Percentiles rank a stretch among this genome's conserved stretches.
Conservation (phyloP, 2,329 filamentous ascomycete genomes). For the Hymenoscyphus linearis region DNA sequence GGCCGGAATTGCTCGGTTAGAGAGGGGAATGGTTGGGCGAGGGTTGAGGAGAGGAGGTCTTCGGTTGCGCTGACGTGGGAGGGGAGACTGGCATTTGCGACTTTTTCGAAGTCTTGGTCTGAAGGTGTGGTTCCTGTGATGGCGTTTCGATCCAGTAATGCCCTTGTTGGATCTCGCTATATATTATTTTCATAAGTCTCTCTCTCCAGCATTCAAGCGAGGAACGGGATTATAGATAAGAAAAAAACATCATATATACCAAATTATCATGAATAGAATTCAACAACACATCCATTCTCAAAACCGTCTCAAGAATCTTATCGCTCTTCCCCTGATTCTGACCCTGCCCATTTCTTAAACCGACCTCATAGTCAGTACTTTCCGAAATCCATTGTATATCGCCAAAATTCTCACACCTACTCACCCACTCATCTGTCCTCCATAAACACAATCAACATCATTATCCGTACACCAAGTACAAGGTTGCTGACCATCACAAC, state of each 20-base stretch:
- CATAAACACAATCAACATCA: conserved; percentile 21
- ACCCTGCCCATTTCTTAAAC: background rate
- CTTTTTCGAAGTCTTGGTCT: conserved; percentile 18
- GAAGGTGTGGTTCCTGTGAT: conserved; percentile 15
- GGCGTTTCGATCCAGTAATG: conserved; percentile 1
- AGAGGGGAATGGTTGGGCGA: conserved; percentile 18
- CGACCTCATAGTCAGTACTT: background rate
- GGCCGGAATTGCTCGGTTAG: conserved; percentile 14
- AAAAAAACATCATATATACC: conserved; percentile 7
- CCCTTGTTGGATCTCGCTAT: conserved; percentile 15
- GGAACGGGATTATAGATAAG: background rate
- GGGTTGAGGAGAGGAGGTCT: conserved; percentile 15
- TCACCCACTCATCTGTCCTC: conserved; percentile 10
- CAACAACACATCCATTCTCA: conserved; percentile 43
- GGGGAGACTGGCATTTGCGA: conserved; percentile 19
- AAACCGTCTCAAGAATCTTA: conserved; percentile 45
- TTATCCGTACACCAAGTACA: conserved; percentile 22
- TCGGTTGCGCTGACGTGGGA: conserved; percentile 20
- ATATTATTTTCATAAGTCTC: background rate
- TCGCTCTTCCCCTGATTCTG: conserved; percentile 45
- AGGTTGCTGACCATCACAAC: conserved; percentile 10
- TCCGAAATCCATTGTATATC: background rate
- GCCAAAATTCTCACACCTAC: background rate
- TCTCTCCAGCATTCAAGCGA: background rate
- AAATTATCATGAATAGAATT: conserved; percentile 23